Percentiles rank a stretch among this genome's conserved stretches.
Evolutionary conservation across 2,329 filamentous ascomycete genomes (phyloP).

Genomic region (Xylariomycetidae sp.): DNA sequence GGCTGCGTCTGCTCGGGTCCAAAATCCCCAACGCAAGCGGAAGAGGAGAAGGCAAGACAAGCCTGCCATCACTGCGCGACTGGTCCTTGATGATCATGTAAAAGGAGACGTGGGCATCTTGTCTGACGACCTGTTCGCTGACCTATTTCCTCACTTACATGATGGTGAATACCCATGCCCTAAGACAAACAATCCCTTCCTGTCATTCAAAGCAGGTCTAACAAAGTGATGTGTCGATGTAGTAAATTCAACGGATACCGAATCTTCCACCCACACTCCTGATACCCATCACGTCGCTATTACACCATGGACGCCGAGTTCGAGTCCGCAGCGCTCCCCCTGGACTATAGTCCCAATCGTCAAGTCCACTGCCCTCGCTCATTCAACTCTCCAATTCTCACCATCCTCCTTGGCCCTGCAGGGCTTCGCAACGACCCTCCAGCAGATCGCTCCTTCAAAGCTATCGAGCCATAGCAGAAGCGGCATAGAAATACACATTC

Average conservation of each 20-base stretch:
- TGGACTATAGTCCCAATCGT: constrained; percentile 85
- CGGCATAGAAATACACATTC: constrained; percentile 76
- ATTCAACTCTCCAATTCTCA: constrained; percentile 76
- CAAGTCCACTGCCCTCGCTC: constrained; percentile 59
- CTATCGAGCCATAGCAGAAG: constrained; percentile 67
- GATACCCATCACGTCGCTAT: constrained; percentile 63
- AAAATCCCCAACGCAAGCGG: constrained; percentile 28
- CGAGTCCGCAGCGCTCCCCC: constrained; percentile 54
- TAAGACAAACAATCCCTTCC: constrained; percentile 13
- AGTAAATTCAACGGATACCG: constrained; percentile 25
- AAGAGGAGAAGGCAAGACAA: constrained; percentile 59
- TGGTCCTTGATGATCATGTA: constrained; percentile 80
- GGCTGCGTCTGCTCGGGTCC: constrained; percentile 12
- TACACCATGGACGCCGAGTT: constrained; percentile 64
- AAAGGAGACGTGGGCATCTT: constrained; percentile 81
- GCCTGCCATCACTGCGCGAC: constrained; percentile 69
- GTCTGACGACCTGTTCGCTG: constrained; percentile 78
- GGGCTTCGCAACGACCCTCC: constrained; percentile 69
- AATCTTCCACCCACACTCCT: constrained; percentile 25
- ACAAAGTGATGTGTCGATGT: constrained; percentile 5
- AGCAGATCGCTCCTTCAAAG: constrained; percentile 71
- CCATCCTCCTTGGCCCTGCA: constrained; percentile 70
- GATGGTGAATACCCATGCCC: constrained; percentile 39
- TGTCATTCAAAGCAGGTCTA: too few species aligned
- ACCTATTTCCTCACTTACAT: constrained; percentile 66